Conservation (phyloP, 257 asterid genomes). For the Solanum appendiculatum region DNA sequence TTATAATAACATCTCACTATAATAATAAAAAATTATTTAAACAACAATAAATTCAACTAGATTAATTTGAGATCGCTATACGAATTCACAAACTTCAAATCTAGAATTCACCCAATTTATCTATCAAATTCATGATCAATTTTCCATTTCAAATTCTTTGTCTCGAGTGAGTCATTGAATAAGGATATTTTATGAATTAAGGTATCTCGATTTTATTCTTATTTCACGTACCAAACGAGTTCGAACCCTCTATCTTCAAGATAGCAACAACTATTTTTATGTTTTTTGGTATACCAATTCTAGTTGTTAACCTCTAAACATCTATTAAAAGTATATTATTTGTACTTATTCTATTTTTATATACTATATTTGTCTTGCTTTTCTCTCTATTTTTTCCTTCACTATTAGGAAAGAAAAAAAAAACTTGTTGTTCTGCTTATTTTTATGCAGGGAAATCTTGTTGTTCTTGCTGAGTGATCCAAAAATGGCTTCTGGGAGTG, state of each 20-base stretch:
- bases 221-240: background rate
- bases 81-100: background rate
- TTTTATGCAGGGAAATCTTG: background rate
- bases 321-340: background rate
- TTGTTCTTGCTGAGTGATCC: background rate
- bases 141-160: background rate
- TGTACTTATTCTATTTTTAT: background rate
- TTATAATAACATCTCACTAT: background rate
- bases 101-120: fast-evolving
- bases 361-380: background rate
- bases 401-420: background rate
- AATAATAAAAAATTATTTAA: background rate
- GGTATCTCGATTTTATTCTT: too few species aligned
- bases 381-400: background rate
- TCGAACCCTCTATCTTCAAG: background rate
- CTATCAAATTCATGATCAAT: background rate
- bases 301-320: background rate
- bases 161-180: too few species aligned
- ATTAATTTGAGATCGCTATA: background rate
- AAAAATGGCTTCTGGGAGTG: background rate
- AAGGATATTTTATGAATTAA: too few species aligned
- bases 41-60: background rate
- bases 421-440: background rate
- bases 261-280: background rate
- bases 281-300: background rate